Base-by-base conservation (phyloP, 352 stramenopile species). In the Globisporangium iwayamae region DNA sequence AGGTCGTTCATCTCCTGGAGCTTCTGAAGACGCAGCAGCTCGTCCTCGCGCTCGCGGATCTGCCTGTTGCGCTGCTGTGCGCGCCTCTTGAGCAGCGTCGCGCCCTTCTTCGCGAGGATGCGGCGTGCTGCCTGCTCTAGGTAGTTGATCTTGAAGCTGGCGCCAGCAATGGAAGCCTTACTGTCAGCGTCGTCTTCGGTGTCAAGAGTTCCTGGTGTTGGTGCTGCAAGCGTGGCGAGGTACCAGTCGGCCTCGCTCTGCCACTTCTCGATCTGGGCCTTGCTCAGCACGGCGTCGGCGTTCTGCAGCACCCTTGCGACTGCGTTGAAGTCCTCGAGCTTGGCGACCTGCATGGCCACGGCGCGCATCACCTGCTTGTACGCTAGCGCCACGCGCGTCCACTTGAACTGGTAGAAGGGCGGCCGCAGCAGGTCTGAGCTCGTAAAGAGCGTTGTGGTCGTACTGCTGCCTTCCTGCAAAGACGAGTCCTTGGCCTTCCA, bases 321-420 rank as follows among this genome's bases (percentile, higher is more conserved):
- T 0, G 72, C 56, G 43, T 92, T 92, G 66, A 74, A 92, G 60
- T 77, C 74, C 20, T 92, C 81, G 34, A 92, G 71, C 63, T 80
- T 81, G 20, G 83, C 78, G 34, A 69, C 66, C n/a, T 84, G 74
- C 34, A 84, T 76, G 4, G 68, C 69, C 8, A 86, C 59, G 3
- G 63, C 74, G 41, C 66, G 66, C 54, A 88, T 53, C 25, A 60
- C 71, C 9, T 78, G 58, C 25, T 75, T 74, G 70, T 90, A 92
- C 5, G 79, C 83, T 22, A 73, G 74, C 0, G 64, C 75, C 43
- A 92, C 60, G 9, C 59, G 46, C 30, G 70, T 59, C 83, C 83
- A 92, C 16, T 75, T 72, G 60, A 88, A 71, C 3, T 71, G 60
- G 60, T 83, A 65, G 66, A 91, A 91, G 32, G 80, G 83, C 53